Percentiles rank a stretch among this genome's conserved stretches.
Conservation (phyloP, 352 stramenopile species). For the Phytophthora agathidicida region DNA sequence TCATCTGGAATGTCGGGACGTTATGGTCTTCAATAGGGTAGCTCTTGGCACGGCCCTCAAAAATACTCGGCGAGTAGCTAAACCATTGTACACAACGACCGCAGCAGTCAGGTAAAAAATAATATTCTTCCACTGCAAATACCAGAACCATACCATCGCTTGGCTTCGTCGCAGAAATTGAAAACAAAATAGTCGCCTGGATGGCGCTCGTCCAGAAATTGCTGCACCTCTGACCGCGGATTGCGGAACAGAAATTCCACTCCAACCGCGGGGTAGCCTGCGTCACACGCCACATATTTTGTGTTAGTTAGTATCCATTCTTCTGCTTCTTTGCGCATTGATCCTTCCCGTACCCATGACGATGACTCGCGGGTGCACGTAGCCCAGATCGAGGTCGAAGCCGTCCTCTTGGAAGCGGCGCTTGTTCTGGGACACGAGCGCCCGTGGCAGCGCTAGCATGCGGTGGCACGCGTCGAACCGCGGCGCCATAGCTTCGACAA, state of each 20-base stretch:
- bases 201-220: constrained; percentile 60
- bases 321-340: constrained; percentile 9
- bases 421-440: constrained; percentile 84
- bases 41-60: constrained; percentile 50
- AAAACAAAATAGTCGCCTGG: constrained; percentile 70
- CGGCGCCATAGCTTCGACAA: constrained; percentile 26
- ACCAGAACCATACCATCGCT: constrained; percentile 39
- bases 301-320: background rate
- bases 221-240: constrained; percentile 57
- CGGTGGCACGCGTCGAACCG: constrained; percentile 29
- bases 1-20: constrained; percentile 66
- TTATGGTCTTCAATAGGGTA: constrained; percentile 83
- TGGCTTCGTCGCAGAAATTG: constrained; percentile 74
- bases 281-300: constrained; percentile 25
- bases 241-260: constrained; percentile 71
- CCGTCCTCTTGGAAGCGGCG: constrained; percentile 60
- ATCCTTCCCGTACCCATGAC: constrained; percentile 84
- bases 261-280: constrained; percentile 64
- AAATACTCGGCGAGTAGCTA: constrained; percentile 62
- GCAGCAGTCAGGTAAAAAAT: background rate
- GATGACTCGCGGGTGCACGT: constrained; percentile 74
- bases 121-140: background rate
- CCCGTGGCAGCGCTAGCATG: constrained; percentile 56
- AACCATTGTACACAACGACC: background rate
- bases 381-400: constrained; percentile 77